phyloP scores from a whole-genome alignment of 176 grass and related monocot species.

The Alloteropsis semialata region DNA sequence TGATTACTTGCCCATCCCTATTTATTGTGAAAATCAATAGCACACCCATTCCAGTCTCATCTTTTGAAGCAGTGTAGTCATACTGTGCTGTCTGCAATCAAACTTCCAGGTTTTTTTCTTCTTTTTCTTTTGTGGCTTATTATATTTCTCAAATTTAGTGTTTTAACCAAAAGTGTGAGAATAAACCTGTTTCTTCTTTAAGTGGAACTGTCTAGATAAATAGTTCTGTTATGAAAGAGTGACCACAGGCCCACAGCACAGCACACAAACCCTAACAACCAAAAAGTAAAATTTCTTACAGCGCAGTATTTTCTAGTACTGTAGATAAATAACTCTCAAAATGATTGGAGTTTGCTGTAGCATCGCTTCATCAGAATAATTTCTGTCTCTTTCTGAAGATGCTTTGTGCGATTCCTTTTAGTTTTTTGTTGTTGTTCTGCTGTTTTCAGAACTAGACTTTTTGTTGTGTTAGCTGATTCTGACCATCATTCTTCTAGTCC shows the following conservation, averaged over 20 bases:
- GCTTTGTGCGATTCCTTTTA: neutral
- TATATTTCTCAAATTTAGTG: neutral
- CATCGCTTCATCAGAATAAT: neutral
- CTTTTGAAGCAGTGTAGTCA: constrained; percentile 19
- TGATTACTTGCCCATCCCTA: constrained; percentile 23
- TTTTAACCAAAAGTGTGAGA: neutral
- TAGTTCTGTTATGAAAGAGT: neutral
- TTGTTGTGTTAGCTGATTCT: constrained; percentile 23
- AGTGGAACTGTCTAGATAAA: neutral
- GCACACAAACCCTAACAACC: neutral
- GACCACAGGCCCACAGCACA: neutral
- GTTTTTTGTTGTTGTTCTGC: neutral
- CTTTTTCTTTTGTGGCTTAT: neutral
- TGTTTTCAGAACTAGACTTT: neutral
- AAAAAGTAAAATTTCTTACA: neutral
- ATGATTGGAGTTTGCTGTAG: neutral
- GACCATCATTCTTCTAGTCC: neutral
- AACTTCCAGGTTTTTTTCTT: neutral
- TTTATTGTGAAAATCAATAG: constrained; percentile 21
- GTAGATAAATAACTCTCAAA: neutral
- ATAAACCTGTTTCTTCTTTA: neutral
- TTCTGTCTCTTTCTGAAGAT: neutral
- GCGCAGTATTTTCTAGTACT: neutral
- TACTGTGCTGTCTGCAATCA: neutral
- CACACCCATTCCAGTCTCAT: neutral